These are phyloP conservation scores for Stenocarpella maydis DNA, from an alignment of 2,329 filamentous ascomycete genomes.

Conservation along the genomic window DNA sequence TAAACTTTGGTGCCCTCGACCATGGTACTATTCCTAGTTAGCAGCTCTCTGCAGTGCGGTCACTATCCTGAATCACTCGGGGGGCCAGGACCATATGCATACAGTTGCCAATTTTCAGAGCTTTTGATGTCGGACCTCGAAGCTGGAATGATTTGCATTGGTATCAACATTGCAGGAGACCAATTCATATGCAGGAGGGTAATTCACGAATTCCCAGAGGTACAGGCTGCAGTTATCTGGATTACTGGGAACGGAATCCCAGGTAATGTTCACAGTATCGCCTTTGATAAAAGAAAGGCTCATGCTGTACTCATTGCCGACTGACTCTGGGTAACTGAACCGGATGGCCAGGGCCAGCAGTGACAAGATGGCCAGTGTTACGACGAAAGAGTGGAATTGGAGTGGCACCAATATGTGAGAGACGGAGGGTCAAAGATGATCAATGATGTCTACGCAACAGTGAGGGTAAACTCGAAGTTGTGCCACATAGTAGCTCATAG, in stretches of 20 bases:
- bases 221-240: constrained; percentile 32
- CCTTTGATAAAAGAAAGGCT: neutral
- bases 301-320: neutral
- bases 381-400: neutral
- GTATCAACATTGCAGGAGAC: constrained; percentile 30
- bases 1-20: constrained; percentile 34
- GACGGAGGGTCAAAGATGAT: neutral
- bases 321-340: neutral
- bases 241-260: constrained; percentile 26
- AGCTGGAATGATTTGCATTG: neutral
- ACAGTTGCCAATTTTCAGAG: constrained; percentile 29
- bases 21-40: constrained; percentile 13
- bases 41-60: neutral
- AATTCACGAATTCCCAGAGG: constrained; percentile 33
- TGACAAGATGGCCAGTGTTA: neutral
- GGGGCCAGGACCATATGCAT: too few species aligned
- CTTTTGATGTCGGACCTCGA: constrained; percentile 22
- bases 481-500: too few species aligned
- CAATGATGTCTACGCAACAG: neutral
- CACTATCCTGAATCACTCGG: too few species aligned
- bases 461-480: neutral
- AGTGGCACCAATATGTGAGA: neutral
- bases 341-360: neutral
- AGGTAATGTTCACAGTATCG: constrained; percentile 18
- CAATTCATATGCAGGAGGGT: constrained; percentile 32